Evolutionary conservation across 1,139 yeast species (phyloP).

Genomic region (Neolecta irregularis): DNA sequence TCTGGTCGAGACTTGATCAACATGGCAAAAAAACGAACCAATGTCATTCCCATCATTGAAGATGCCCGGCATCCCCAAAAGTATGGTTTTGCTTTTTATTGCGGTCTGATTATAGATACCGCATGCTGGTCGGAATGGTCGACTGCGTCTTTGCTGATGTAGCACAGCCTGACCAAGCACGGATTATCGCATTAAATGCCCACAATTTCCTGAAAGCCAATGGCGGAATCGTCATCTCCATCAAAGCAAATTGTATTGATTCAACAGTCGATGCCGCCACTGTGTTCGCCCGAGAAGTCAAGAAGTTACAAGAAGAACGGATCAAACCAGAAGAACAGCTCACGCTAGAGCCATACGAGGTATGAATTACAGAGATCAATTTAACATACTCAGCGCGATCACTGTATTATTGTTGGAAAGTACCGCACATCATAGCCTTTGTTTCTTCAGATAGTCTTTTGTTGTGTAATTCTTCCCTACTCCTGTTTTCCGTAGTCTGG

Average conservation of each 20-base stretch:
- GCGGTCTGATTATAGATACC: no score
- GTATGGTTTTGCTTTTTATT: slow-evolving; percentile 32
- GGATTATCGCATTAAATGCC: slow-evolving; percentile 95
- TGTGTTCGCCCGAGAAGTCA: slow-evolving; percentile 97
- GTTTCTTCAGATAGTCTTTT: no score
- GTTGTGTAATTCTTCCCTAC: no score
- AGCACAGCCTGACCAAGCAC: slow-evolving; percentile 99
- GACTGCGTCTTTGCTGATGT: slow-evolving; percentile 98
- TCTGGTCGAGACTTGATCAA: slow-evolving; percentile 98
- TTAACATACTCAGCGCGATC: slow-evolving; percentile 94
- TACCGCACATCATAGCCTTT: no score
- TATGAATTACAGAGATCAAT: neutral
- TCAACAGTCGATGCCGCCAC: slow-evolving; percentile 99
- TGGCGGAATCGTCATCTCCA: slow-evolving; percentile 96
- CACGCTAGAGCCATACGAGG: slow-evolving; percentile 47
- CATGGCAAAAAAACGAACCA: slow-evolving; percentile 99
- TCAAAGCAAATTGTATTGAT: slow-evolving; percentile 99
- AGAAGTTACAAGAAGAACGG: slow-evolving; percentile 96
- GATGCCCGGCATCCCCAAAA: slow-evolving; percentile 99
- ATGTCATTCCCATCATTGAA: slow-evolving; percentile 94
- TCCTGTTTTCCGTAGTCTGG: no score
- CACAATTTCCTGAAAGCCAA: slow-evolving; percentile 95
- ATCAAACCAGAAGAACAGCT: slow-evolving; percentile 96
- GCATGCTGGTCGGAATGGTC: slow-evolving; percentile 98
- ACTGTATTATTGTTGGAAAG: slow-evolving; percentile 94